Evolutionary conservation across 805 yeast genomes (phyloP).

Genomic region (Candida orba): DNA sequence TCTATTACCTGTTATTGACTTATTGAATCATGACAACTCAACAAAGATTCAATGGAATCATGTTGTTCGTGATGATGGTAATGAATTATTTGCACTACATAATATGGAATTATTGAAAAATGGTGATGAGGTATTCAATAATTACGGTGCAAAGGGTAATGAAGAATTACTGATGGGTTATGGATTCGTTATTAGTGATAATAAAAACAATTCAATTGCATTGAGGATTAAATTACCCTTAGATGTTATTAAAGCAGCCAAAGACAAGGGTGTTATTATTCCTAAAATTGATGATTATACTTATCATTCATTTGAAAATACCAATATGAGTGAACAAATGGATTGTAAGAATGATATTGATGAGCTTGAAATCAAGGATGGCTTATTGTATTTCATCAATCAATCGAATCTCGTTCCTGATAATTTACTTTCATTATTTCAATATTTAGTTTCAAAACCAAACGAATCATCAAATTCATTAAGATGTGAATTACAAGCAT

Average conservation of each 20-base stretch:
- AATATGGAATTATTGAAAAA: slow-evolving; percentile 10
- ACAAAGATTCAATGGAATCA: slow-evolving; percentile 63
- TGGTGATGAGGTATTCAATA: slow-evolving; percentile 56
- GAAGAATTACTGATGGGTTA: slow-evolving; percentile 80
- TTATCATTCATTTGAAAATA: slow-evolving; percentile 27
- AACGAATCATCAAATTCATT: slow-evolving; percentile 28
- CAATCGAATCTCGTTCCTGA: slow-evolving; percentile 15
- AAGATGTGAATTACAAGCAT: slow-evolving; percentile 51
- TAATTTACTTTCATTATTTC: slow-evolving; percentile 26
- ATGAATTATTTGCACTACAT: slow-evolving; percentile 16
- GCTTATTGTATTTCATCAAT: slow-evolving; percentile 29
- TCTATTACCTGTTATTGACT: slow-evolving; percentile 71
- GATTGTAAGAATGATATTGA: neutral
- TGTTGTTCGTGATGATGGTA: slow-evolving; percentile 3
- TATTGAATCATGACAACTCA: slow-evolving; percentile 63
- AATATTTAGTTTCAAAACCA: slow-evolving; percentile 30
- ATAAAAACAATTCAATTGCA: slow-evolving; percentile 56
- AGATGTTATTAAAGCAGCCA: slow-evolving; percentile 25
- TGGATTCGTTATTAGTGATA: slow-evolving; percentile 51
- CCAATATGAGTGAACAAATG: neutral
- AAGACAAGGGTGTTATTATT: slow-evolving; percentile 28
- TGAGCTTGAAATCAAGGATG: slow-evolving; percentile 21
- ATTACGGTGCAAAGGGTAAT: slow-evolving; percentile 87
- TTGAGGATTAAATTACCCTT: slow-evolving; percentile 47
- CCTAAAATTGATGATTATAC: slow-evolving; percentile 35